Base-by-base conservation (phyloP, 352 stramenopile genomes). In the Phytophthora pseudosyringae region DNA sequence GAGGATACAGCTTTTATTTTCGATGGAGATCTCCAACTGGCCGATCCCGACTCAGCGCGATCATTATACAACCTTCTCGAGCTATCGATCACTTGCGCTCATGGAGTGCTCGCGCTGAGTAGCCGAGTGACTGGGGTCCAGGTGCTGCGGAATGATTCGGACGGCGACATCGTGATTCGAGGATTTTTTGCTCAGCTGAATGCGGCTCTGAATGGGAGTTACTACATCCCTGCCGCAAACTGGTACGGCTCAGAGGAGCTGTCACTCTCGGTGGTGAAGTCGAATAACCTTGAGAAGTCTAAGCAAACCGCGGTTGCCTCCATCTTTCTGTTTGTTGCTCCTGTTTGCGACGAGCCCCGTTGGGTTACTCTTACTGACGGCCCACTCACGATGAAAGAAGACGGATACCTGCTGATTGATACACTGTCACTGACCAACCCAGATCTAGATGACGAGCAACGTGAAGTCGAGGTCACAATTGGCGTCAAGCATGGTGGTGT, bases 161-260 rank as follows among this genome's bases (percentile, higher is more conserved):
- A 55, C 8, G 46, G 50, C 1, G 28, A 26, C 10, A 15, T 86
- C 12, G 58, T 75, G 2, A 29, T 89, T 53, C 74, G 69, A 26
- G 83, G 83, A 3, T 87, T 84, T 21, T 49, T 89, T 3, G 18
- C 43, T 15, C 69, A 87, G 32, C 41, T 93, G 45, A 91, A 94
- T 50, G 54, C 44, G 1, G 85, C 75, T 16, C 57, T 94, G 1
- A 75, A 84, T 35, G 64, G 67, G 10, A 87, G 78, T 28, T 44
- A 51, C 3, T 94, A 90, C 50, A 52, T 81, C 10, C 81, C 82
- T 46, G 44, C 53, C 4, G 32, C 13, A 36, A 64, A 93, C 61
- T 93, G 82, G 79, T 88, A 78, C 28, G 86, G 86, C 8, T 61
- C 78, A 4, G 81, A 92, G 16, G 49, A 73, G n/a, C 35, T 92